A percentile compares a stretch with the other conserved stretches of the same genome.
Conservation (phyloP, 1,139 yeast species). For the Geotrichum aggregatum region DNA sequence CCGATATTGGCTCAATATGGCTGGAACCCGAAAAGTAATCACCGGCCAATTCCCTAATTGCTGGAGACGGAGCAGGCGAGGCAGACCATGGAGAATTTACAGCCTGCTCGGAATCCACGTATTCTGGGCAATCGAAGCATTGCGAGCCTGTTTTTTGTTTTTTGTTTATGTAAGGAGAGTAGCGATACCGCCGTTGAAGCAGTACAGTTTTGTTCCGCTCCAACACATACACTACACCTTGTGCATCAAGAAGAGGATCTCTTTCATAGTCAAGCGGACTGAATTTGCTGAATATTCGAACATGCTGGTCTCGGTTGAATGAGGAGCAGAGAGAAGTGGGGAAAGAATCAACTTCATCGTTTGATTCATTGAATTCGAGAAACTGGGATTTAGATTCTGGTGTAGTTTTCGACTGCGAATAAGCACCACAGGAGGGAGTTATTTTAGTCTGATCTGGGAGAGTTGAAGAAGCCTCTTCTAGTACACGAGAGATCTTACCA, state of each 20-base stretch:
- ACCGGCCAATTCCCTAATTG: slow-evolving; percentile 30
- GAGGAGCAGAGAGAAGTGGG: slow-evolving; percentile 18
- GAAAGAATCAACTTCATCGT: slow-evolving; percentile 11
- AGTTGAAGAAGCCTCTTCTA: not conserved
- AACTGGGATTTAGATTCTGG: not conserved
- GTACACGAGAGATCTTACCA: too few species aligned
- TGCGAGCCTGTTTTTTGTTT: not conserved
- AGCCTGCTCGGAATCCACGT: slow-evolving; percentile 34
- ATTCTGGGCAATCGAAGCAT: slow-evolving; percentile 25
- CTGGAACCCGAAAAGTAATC: slow-evolving; percentile 13
- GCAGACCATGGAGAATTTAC: slow-evolving; percentile 35
- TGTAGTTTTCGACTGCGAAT: not conserved
- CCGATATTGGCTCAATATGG: slow-evolving; percentile 25
- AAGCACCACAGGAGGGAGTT: not conserved
- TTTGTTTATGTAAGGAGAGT: not conserved
- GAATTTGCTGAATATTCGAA: slow-evolving; percentile 29
- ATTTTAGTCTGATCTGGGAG: too few species aligned
- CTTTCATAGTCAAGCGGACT: slow-evolving; percentile 35
- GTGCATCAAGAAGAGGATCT: slow-evolving; percentile 36
- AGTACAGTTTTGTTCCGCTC: slow-evolving; percentile 32
- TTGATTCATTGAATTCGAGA: not conserved
- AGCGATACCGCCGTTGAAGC: slow-evolving; percentile 33
- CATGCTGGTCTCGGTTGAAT: slow-evolving; percentile 10
- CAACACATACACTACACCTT: slow-evolving; percentile 34
- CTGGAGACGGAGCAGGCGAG: slow-evolving; percentile 39